Base-by-base conservation (phyloP, 1,139 yeast genomes). In the Zygosaccharomyces sapae region DNA sequence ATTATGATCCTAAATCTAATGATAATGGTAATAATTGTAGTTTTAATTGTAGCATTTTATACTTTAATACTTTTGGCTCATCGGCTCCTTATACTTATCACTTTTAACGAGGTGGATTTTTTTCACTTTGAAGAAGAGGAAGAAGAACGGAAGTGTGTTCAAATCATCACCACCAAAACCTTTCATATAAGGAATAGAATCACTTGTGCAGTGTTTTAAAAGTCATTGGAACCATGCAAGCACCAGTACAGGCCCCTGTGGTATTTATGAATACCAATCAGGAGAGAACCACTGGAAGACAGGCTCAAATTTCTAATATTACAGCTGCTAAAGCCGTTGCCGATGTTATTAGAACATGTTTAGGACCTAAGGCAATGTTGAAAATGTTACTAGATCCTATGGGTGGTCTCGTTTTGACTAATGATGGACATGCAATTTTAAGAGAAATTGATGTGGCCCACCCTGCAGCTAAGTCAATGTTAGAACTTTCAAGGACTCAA, bases 311-410 rank as follows among this genome's bases (percentile, higher is more conserved):
- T 51, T 87, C 96, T 53, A 94, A 94, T 65, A 92, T 94, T 70
- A 88, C 97, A 6, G 98, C 99, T 1, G 99, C 99, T 25, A 94
- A 94, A 68, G 97, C 98, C 45, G 97, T 90, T 42, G 95, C 97
- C 0, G 97, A 92, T 68, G 90, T 94, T 63, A 89, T 94, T 60
- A 79, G 98, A 68, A 92, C 98, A 27, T 94, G 98, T 76, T 76
- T 92, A 51, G 99, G 99, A n/a, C 99, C 99, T 45, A 90, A 90
- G 69, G 98, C 98, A 40, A 92, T 92, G 98, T 79, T 92, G 55
- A 94, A 94, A 72, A 92, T 94, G 98, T 75, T 94, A 50, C 75
- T 94, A 56, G 99, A 94, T 67, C 98, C 98, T 46, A 90, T 92
- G 92, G 99, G 99, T 29, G 98, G 98, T 33, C 86, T 94, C 55